Evolutionary conservation across 2,329 filamentous ascomycete species (phyloP), one percentile per base, ranked within the genome.

Genomic region (Didymosphaeria variabile): DNA sequence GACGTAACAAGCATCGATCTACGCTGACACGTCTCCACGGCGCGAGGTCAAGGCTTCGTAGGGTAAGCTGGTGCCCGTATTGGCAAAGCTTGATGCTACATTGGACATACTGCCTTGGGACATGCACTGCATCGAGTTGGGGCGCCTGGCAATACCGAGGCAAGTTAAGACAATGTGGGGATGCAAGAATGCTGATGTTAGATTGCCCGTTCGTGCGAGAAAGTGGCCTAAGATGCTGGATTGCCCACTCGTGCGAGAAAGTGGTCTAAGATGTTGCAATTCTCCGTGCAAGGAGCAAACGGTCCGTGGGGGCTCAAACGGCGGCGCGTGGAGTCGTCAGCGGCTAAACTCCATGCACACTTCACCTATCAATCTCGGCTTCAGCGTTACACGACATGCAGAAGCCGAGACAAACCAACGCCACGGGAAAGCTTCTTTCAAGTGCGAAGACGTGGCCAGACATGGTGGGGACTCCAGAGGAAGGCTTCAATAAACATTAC

Each of bases 11-110:
- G 42, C 42, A 45, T 23, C 12, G 42, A 45, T 45, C 42, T 45
- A 19, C 42, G 42, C 42, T 45, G 23, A 45, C n/a, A n/a, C n/a
- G 9, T 45, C 42, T 23, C 2, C 3, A 8, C 8, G 7, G 19
- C n/a, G 19, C 10, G 42, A 21, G 7, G 13, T 21, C 42, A 45
- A 40, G 19, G 8, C 19, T 23, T 23, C 42, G 6, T 9, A 23
- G 23, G 42, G 9, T 9, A 45, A 21, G 40, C 17, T 44, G 40
- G 19, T 44, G 19, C 40, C 40, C 40, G 42, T 19, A 13, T 45
- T 45, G 42, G 42, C 42, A 45, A 19, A 45, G 42, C 42, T 45
- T 45, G 42, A 45, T 45, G 42, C 21, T 45, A 45, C 42, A 45
- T 45, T 23, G 42, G 5, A 21, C 23, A 10, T 45, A 45, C 42